Evolutionary conservation across 768 basidiomycete genomes (phyloP), one percentile per base, ranked within the genome.

Genomic region (Tylopilus sp.): DNA sequence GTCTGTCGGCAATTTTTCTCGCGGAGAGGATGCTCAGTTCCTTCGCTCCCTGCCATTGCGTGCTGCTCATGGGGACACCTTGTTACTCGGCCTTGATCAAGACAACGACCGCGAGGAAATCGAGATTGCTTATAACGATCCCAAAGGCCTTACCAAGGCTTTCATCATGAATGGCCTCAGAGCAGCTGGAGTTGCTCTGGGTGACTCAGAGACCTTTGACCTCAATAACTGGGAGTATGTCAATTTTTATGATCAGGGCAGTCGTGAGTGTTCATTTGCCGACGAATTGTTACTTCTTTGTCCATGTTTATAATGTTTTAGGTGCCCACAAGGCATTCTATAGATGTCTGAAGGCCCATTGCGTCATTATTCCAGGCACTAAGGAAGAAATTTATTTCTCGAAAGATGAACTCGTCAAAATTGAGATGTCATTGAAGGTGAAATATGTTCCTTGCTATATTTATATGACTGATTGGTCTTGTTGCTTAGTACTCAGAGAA

Each of bases 11-110:
- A 98, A 98, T 73, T 98, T 98, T 67, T 61, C 75, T 6, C 79
- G 92, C 12, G 73, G 74, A 5, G 86, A 79, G 21, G 88, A 86
- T 9, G 78, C 76, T 0, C 69, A 76, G 0, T 98, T 99, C 70
- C 79, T 99, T 45, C 75, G 76, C 7, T 81, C 82, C 3, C 72
- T 98, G 25, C 94, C 94, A 4, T 74, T 98, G 22, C 82, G 86
- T 13, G 72, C 88, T 10, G 79, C 84, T 6, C 75, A 72, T 18
- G 85, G 83, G 2, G 95, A 97, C 66, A 95, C 91, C 0, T 75
- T 98, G 8, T 72, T 98, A 2, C 76, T 99, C 10, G 95, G 95
- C n/a, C 71, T 98, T 40, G 95, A 98, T 67, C 91, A 92, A 50
- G 80, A 86, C 64, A 86, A 89, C 57, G 79, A 79, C 33, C 76